These are phyloP conservation scores for Areca catechu DNA, from an alignment of 176 grass and related monocot genomes.

Conservation along the genomic window DNA sequence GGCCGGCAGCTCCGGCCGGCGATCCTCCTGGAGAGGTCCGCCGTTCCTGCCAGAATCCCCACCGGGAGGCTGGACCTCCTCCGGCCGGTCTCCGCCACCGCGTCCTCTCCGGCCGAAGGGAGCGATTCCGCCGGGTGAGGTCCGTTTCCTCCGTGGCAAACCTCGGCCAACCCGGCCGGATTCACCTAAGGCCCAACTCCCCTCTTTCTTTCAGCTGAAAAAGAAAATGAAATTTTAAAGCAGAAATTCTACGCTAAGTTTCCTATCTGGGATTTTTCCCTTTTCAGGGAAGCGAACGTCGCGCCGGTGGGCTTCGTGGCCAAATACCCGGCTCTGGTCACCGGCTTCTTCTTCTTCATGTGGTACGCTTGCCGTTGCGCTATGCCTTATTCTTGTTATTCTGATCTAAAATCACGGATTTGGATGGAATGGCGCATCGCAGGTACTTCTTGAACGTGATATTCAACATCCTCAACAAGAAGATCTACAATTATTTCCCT, in stretches of 20 bases:
- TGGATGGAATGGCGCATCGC: slow-evolving; percentile 9
- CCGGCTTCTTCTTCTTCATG: slow-evolving; percentile 99
- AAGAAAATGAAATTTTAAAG: no score
- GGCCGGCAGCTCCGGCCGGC: slow-evolving; percentile 67
- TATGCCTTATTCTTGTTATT: no score
- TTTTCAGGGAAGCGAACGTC: slow-evolving; percentile 42
- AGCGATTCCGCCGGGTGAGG: slow-evolving; percentile 57
- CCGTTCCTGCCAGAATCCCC: background rate
- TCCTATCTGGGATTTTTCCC: background rate
- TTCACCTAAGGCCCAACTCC: background rate
- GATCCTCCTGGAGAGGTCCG: slow-evolving; percentile 29
- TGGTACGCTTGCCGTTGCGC: slow-evolving; percentile 34
- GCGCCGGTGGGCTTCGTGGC: slow-evolving; percentile 31
- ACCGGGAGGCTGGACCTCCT: slow-evolving; percentile 14
- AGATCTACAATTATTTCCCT: slow-evolving; percentile 98
- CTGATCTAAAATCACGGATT: no score
- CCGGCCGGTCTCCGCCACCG: slow-evolving; percentile 34
- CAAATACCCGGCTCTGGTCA: slow-evolving; percentile 71
- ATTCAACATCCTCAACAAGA: slow-evolving; percentile 99
- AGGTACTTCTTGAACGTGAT: slow-evolving; percentile 99
- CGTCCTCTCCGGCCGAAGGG: slow-evolving; percentile 43
- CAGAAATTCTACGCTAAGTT: no score
- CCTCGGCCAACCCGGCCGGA: background rate
- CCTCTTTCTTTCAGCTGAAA: background rate
- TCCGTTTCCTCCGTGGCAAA: slow-evolving; percentile 20